A percentile compares a stretch with the other conserved stretches of the same genome.
Conservation (phyloP, 805 yeast genomes). For the Suhomyces vadensis region DNA sequence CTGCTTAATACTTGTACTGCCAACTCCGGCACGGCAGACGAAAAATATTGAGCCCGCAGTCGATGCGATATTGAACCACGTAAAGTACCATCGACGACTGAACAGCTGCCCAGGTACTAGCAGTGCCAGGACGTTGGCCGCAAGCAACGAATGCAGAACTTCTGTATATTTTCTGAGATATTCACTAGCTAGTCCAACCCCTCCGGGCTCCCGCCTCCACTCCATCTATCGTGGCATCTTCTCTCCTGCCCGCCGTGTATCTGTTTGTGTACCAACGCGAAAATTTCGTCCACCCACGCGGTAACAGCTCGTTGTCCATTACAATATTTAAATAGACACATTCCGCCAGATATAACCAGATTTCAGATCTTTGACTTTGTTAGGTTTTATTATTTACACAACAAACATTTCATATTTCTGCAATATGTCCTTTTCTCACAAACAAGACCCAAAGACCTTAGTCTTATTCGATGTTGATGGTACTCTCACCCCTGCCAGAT, state of each 20-base stretch:
- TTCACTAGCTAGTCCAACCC: too few relatives aligned
- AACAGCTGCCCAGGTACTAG: too few relatives aligned
- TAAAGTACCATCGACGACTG: too few relatives aligned
- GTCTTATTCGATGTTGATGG: slow-evolving; percentile 98
- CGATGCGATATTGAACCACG: too few relatives aligned
- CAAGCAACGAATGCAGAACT: too few relatives aligned
- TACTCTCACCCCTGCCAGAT: slow-evolving; percentile 96
- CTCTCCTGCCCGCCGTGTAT: slow-evolving; percentile 4
- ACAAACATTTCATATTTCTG: background rate
- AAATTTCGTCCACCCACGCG: slow-evolving; percentile 7
- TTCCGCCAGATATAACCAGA: background rate
- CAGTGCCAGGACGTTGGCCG: too few relatives aligned
- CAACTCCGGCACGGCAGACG: too few relatives aligned
- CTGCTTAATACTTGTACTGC: too few relatives aligned
- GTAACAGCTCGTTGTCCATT: slow-evolving; percentile 6
- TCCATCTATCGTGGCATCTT: too few relatives aligned
- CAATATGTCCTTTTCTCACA: slow-evolving; percentile 62
- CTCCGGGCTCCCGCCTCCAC: too few relatives aligned
- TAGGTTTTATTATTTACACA: background rate
- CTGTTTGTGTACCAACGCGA: slow-evolving; percentile 4
- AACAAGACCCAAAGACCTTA: slow-evolving; percentile 81
- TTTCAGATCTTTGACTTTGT: slow-evolving; percentile 3
- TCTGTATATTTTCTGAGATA: too few relatives aligned
- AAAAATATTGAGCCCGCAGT: too few relatives aligned
- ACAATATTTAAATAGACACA: slow-evolving; percentile 1